phyloP scores from a whole-genome alignment of 805 yeast species.

The Candida tammaniensis region DNA sequence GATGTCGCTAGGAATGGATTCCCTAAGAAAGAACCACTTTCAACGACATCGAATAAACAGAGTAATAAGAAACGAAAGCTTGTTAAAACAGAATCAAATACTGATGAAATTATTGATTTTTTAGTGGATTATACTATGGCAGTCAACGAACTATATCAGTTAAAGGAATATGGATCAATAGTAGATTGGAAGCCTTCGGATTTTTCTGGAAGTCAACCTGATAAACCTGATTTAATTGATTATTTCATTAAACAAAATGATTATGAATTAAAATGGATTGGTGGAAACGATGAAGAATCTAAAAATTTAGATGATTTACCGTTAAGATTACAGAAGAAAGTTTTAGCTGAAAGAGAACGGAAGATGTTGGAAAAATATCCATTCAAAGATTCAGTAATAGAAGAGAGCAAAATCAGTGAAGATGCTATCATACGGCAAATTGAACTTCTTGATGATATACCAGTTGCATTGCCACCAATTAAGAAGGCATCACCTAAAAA shows the following conservation, averaged over 20 bases:
- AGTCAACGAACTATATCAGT: conserved; percentile 61
- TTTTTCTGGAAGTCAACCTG: conserved; percentile 19
- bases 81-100: conserved; percentile 11
- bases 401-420: conserved; percentile 17
- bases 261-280: conserved; percentile 31
- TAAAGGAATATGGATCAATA: conserved; percentile 58
- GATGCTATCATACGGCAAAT: conserved; percentile 18
- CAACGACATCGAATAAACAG: conserved; percentile 2
- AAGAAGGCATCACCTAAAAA: conserved; percentile 1
- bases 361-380: conserved; percentile 33
- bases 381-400: conserved; percentile 28
- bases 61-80: conserved; percentile 21
- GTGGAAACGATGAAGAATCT: conserved; percentile 19
- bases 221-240: conserved; percentile 32
- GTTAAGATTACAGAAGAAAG: conserved; percentile 38
- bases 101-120: conserved; percentile 37
- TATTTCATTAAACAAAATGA: conserved; percentile 25
- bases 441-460: background rate
- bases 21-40: no score
- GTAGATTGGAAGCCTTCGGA: conserved; percentile 60
- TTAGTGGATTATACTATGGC: conserved; percentile 46
- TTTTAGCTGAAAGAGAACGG: conserved; percentile 30
- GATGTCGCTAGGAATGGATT: background rate
- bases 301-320: conserved; percentile 31
- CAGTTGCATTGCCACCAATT: conserved; percentile 1